phyloP scores from a whole-genome alignment of 306 rosid genomes.

The Rosa multiflora region DNA sequence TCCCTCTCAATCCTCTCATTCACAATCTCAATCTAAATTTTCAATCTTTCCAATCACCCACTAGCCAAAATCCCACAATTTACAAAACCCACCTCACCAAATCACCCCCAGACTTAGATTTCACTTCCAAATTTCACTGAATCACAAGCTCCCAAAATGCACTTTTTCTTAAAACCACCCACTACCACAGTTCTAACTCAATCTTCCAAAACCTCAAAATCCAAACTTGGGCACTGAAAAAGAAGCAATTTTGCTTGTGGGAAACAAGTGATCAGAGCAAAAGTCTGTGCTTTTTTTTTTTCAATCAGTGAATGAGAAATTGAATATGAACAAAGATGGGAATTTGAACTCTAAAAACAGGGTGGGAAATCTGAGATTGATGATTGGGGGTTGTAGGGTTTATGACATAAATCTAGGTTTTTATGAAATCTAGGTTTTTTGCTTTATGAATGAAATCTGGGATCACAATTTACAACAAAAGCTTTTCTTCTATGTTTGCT shows the following conservation, averaged over 20 bases:
- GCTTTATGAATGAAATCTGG: constrained; percentile 40
- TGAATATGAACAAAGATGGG: neutral
- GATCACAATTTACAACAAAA: constrained; percentile 35
- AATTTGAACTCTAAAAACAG: constrained; percentile 6
- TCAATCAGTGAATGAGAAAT: constrained; percentile 1
- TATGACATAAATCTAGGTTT: constrained; percentile 42
- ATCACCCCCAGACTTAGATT: constrained; percentile 26
- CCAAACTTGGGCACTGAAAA: constrained; percentile 22
- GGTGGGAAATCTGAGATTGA: constrained; percentile 32
- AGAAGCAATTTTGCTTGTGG: constrained; percentile 12
- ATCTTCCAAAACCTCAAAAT: constrained; percentile 6
- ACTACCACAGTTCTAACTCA: constrained; percentile 21
- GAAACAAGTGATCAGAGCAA: constrained; percentile 18
- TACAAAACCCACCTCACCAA: constrained; percentile 34
- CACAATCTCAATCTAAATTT: constrained; percentile 14
- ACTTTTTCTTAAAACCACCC: constrained; percentile 6
- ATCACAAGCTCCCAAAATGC: constrained; percentile 34
- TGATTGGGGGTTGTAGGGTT: constrained; percentile 31
- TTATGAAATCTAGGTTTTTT: constrained; percentile 26
- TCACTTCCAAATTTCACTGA: constrained; percentile 25
- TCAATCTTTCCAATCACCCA: neutral
- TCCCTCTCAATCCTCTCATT: constrained; percentile 44
- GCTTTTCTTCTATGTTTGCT: constrained; percentile 14
- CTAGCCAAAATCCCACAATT: constrained; percentile 9
- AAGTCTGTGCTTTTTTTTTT: neutral